These are phyloP conservation scores for Allium cepa DNA, from an alignment of 106 monocot genomes.

Conservation along the genomic window DNA sequence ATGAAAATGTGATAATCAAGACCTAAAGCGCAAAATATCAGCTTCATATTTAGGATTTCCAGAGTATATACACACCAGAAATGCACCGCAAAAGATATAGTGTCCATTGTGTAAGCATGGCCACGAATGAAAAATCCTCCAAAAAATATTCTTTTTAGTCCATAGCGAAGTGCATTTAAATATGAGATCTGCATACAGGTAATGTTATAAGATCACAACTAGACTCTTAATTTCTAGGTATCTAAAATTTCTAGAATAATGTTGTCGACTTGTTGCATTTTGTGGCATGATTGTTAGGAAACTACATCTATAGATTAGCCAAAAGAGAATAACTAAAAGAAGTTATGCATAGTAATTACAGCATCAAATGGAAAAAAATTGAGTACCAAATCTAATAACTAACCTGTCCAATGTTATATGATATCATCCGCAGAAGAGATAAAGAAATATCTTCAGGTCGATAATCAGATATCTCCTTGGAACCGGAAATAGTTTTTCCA, in stretches of 20 bases:
- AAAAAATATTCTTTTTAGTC: conserved; percentile 94
- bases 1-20: too few species aligned
- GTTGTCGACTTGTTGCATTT: too few species aligned
- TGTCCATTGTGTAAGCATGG: conserved; percentile 99
- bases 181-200: conserved; percentile 62
- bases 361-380: too few species aligned
- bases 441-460: conserved; percentile 96
- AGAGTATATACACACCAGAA: conserved; percentile 63
- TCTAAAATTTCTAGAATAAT: too few species aligned
- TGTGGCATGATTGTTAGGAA: too few species aligned
- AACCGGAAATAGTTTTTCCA: conserved; percentile 83
- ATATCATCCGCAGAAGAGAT: conserved; percentile 94
- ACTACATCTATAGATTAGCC: too few species aligned
- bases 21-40: not conserved
- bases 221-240: too few species aligned
- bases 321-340: too few species aligned
- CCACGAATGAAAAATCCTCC: conserved; percentile 99
- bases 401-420: conserved; percentile 99
- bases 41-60: not conserved
- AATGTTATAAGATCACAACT: too few species aligned
- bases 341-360: too few species aligned
- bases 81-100: conserved; percentile 97
- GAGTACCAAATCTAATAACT: not conserved
- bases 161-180: conserved; percentile 95
- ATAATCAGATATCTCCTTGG: conserved; percentile 83